Evolutionary conservation across 2,329 filamentous ascomycete genomes (phyloP), one percentile per base, ranked within the genome.

Genomic region (Colletotrichum aenigma): DNA sequence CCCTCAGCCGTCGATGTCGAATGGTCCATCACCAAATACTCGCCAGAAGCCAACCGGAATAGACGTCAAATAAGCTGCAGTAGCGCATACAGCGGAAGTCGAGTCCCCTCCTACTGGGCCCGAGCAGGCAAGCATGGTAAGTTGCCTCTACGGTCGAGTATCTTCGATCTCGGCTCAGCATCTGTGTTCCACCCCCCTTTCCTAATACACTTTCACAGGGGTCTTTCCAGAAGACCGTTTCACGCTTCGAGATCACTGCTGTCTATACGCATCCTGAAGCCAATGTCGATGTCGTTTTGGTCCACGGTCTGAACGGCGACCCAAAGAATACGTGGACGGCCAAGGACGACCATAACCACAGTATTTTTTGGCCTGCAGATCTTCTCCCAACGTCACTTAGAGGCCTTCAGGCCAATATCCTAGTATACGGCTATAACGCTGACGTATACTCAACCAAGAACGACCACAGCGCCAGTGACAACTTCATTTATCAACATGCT

Each of bases 381-480:
- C 87, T 95, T 16, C 87, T 95, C 2, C 93, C 94, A 0, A 81
- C 84, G 1, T 88, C 92, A 3, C 85, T 95, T 18, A 88, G 87
- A 69, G 85, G 87, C 12, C 86, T 87, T 13, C 89, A 89, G 28
- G 92, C 92, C 68, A 91, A 94, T 67, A 86, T 95, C 24, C 84
- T 95, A 70, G 92, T 93, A 1, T 95, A 95, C 80, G 94, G 94
- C 28, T 95, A 95, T 82, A 94, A 95, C 81, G 93, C 93, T 28
- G 92, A 94, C 74, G 88, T 91, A 28, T 89, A 88, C 78, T 87
- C 87, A 6, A 85, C 36, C 30, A 84, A 83, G 66, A 86, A 87
- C 76, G 84, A 87, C 78, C 88, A 89, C 70, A 89, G 87, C 21
- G 90, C 91, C 4, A 93, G 91, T 79, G 90, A 93, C 78, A 93